Conservation (phyloP, 495 filamentous ascomycete species). For the Penicillium cataractarum region DNA sequence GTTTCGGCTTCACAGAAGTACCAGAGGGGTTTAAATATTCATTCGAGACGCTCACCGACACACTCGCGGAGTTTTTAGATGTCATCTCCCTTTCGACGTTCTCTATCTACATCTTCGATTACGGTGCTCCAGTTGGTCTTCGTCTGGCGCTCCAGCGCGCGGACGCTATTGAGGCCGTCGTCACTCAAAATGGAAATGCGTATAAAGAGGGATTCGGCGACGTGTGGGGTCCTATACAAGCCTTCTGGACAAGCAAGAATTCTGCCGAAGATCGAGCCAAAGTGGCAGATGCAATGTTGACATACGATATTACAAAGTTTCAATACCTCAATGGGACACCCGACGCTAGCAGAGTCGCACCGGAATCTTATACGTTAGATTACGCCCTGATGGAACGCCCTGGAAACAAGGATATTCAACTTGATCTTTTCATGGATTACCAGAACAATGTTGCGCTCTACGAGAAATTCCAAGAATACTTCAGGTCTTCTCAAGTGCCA, state of each 20-base stretch:
- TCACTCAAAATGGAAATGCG: constrained; percentile 68
- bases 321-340: constrained; percentile 59
- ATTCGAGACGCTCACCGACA: constrained; percentile 52
- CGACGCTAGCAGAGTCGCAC: constrained; percentile 42
- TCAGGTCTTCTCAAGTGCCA: constrained; percentile 56
- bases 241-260: constrained; percentile 52
- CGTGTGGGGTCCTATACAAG: constrained; percentile 57
- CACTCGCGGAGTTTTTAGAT: constrained; percentile 52
- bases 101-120: constrained; percentile 68
- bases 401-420: constrained; percentile 58
- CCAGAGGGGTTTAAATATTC: constrained; percentile 53
- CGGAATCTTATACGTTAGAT: constrained; percentile 56
- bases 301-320: constrained; percentile 50
- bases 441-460: constrained; percentile 58
- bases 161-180: constrained; percentile 53
- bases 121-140: constrained; percentile 62
- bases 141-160: constrained; percentile 56
- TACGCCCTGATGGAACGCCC: constrained; percentile 50
- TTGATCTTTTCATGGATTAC: constrained; percentile 63
- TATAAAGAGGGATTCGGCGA: constrained; percentile 60
- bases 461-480: constrained; percentile 61
- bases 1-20: constrained; percentile 61
- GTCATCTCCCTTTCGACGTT: constrained; percentile 50
- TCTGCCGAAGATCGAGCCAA: constrained; percentile 37
- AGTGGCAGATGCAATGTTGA: constrained; percentile 44